These are phyloP conservation scores for Calonectria pseudoreteaudii DNA, from an alignment of 2,329 filamentous ascomycete genomes.

Conservation along the genomic window DNA sequence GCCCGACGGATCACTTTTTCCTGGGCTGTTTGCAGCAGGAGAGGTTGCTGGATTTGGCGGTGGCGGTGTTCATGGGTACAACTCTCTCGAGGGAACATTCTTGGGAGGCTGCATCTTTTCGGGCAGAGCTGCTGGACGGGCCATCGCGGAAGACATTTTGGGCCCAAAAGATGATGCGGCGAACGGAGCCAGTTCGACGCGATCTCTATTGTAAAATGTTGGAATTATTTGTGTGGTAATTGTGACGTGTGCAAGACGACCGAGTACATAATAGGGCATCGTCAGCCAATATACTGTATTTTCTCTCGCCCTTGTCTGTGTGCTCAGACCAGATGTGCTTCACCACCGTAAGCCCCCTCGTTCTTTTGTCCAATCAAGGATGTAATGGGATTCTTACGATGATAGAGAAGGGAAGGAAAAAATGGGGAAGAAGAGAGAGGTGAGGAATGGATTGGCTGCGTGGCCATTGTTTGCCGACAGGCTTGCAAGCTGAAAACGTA, in stretches of 20 bases:
- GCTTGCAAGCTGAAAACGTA: not conserved
- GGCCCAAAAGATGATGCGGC: slow-evolving; percentile 3
- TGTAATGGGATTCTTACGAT: no score
- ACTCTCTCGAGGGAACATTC: slow-evolving; percentile 71
- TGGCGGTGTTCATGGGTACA: slow-evolving; percentile 72
- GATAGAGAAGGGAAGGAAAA: not conserved
- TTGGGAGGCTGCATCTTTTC: slow-evolving; percentile 74
- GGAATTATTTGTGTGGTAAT: not conserved
- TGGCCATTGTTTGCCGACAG: not conserved
- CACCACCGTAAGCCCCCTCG: not conserved
- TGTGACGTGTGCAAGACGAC: not conserved
- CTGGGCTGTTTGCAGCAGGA: slow-evolving; percentile 69
- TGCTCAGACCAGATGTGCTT: not conserved
- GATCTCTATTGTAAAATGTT: not conserved
- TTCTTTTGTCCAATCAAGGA: not conserved
- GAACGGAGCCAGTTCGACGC: not conserved
- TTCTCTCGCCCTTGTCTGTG: not conserved
- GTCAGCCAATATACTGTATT: not conserved
- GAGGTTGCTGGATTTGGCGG: slow-evolving; percentile 72
- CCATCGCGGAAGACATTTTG: slow-evolving; percentile 61
- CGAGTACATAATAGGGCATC: not conserved
- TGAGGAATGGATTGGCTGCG: not conserved
- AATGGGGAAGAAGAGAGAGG: not conserved
- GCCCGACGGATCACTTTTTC: slow-evolving; percentile 60
- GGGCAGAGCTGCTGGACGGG: slow-evolving; percentile 66